Evolutionary conservation across 805 yeast species (phyloP), one percentile per base, ranked within the genome.

Genomic region (Candida berthetii): DNA sequence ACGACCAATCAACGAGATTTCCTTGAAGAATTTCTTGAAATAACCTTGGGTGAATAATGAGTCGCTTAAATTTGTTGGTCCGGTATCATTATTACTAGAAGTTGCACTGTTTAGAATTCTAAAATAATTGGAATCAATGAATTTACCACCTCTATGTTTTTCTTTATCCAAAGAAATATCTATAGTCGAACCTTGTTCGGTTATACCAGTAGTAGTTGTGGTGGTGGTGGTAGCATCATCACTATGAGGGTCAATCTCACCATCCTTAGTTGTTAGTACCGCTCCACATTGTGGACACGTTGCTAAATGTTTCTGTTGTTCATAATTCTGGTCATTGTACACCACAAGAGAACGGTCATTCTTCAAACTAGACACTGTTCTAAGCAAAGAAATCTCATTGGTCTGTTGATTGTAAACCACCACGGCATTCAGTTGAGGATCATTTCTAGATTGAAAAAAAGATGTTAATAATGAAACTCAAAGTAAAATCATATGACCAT

Each of bases 11-110:
- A 74, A 62, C 1, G 76, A 71, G 13, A 80, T 62, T 27, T 76
- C 73, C 33, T 67, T 71, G 63, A 89, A 89, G 57, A 89, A 84
- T 42, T 80, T 78, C 17, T 72, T 67, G 51, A 82, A 89, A 57
- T 89, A 89, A 3, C 95, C 96, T 46, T 84, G 95, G 38, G 85
- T 82, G 54, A 87, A 85, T 3, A 89, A 68, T 7, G 72, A 70
- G 9, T 64, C 60, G 15, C 19, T 31, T 11, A 31, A 31, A 17
- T 1, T 84, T 81, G 3, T 76, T 57, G n/a, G n/a, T 13, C 5
- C 3, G 14, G 17, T n/a, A 4, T 6, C 16, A 17, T 7, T 10
- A 18, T 10, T 18, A 22, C 18, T 18, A 22, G 25, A 7, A 20
- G 10, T 33, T 5, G 24, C 10, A 18, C 19, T 31, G 27, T 14